These are phyloP conservation scores for Mucor piriformis DNA, from an alignment of 371 early-diverging fungal species.

Conservation along the genomic window DNA sequence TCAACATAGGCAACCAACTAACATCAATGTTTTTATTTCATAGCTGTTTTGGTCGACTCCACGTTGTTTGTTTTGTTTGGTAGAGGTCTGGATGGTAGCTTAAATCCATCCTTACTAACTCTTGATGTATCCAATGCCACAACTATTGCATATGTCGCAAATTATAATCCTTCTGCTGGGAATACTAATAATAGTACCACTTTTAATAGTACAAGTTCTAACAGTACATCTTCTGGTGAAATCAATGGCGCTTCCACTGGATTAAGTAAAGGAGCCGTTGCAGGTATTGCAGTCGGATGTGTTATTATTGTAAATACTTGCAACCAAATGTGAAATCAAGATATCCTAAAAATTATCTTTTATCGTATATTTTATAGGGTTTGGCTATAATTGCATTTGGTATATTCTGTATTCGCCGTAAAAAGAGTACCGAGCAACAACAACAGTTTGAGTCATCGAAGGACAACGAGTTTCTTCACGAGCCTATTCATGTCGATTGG, in stretches of 20 bases:
- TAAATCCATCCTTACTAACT: neutral
- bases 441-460: too few species aligned
- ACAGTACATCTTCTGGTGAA: too few species aligned
- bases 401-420: neutral
- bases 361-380: slow-evolving; percentile 1
- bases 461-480: neutral
- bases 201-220: too few species aligned
- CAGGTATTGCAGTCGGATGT: slow-evolving; percentile 1
- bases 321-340: too few species aligned
- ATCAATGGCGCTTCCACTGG: neutral
- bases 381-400: neutral
- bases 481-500: slow-evolving; percentile 7
- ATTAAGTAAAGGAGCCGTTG: slow-evolving; percentile 3
- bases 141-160: neutral
- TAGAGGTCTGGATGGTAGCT: neutral
- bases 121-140: slow-evolving; percentile 1
- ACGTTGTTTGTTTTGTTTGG: slow-evolving; percentile 11
- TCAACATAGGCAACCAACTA: too few species aligned
- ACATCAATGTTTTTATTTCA: neutral
- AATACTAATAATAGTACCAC: neutral
- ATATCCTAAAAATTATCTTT: too few species aligned
- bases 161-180: neutral
- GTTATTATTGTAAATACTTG: slow-evolving; percentile 1
- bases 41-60: slow-evolving; percentile 6
- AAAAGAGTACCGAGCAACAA: neutral